Evolutionary conservation across 2,329 filamentous ascomycete genomes (phyloP), one percentile per base, ranked within the genome.

Genomic region (Fusarium nodosum): DNA sequence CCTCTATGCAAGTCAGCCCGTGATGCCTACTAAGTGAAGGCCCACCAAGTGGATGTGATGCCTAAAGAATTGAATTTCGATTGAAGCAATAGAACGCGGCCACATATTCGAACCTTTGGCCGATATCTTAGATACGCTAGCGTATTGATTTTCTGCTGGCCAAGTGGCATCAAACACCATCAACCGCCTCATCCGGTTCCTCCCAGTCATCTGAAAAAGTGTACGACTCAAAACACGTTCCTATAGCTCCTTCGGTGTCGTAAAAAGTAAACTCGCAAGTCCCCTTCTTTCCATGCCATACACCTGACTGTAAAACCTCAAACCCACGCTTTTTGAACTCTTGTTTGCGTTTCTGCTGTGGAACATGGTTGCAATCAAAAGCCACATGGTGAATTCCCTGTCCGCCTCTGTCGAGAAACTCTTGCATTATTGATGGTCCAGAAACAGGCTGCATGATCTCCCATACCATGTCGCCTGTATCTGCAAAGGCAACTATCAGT

Each of bases 361-460:
- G 42, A 8, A 50, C 24, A 24, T 56, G 16, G 12, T 56, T 24
- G 12, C 53, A 56, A 10, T 56, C 53, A 20, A 56, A 56, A 2
- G 53, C 53, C 2, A 56, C 42, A 5, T 56, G 53, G 12, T 56
- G 53, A 39, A 56, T 56, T 0, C 53, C 53, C 15, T 38, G 42
- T 0, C 33, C 53, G 3, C 45, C 42, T 20, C 15, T 48, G 1
- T 56, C 33, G 18, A 56, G 33, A 4, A 48, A 56, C 11, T 56
- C 53, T 13, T 34, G 20, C 53, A 56, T 56, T 0, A 56, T 24
- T 5, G 53, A 56, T 1, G n/a, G 12, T 0, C 53, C 42, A 4
- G 53, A 31, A 18, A 56, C 42, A 15, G 53, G 53, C 26, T 56
- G 53, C 53, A 56, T 56, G n/a, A 56, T 47, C 3, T 56, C 53